Evolutionary conservation across 805 yeast species (phyloP), one percentile per base, ranked within the genome.

Genomic region (Grigorovia yakushimaensis): DNA sequence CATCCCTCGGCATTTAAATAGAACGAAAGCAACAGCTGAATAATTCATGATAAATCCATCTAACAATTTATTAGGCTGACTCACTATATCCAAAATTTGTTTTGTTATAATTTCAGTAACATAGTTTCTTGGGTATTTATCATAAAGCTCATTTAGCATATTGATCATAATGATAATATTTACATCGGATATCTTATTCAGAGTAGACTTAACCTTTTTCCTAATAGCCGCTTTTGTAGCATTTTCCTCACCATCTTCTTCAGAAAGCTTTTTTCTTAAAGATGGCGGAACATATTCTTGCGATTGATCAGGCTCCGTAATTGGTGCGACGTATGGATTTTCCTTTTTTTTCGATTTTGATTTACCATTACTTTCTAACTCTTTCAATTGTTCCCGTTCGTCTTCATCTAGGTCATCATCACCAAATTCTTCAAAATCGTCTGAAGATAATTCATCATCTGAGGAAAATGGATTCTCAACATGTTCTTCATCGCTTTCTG

Each of bases 171-270:
- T 69, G 11, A 77, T 70, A 24, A 89, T 71, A 51, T 89, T 93
- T 1, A 94, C 80, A 56, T 91, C 98, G 1, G 96, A 84, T n/a
- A 93, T 72, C 63, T 81, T 83, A 63, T 93, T 93, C 57, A 93
- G 70, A 1, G 88, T 79, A 49, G 97, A 89, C 57, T 88, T 93
- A 43, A 89, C 74, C 5, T 78, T 68, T 55, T 80, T 78, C 46
- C 75, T 74, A 36, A 89, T 67, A 36, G 72, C 75, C 2, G 68
- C 44, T 7, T 71, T 60, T 47, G 74, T 79, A 49, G 74, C 78
- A 19, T 76, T 68, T 22, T 71, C 72, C 2, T 68, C 71, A 3
- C 58, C 65, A 0, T 54, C 56, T 3, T 59, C 58, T 38, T 62
- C 71, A 19, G 68, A 47, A 43, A 72, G 74, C 55, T 72, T 74